These are phyloP conservation scores for Akanthomyces muscarius DNA, from an alignment of 2,329 filamentous ascomycete genomes.

Conservation along the genomic window DNA sequence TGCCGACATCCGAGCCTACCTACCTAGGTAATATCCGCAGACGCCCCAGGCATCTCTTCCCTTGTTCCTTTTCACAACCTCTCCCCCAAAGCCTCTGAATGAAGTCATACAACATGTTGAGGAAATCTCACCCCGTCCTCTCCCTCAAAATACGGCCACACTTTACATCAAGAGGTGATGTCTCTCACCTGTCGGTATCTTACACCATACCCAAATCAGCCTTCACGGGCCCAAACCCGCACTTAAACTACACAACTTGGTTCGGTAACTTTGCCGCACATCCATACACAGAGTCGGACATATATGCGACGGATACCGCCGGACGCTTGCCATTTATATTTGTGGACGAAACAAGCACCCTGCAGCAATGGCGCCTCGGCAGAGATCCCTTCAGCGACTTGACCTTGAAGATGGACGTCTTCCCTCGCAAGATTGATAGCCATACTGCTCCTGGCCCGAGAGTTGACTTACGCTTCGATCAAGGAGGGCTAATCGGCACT, in stretches of 20 bases:
- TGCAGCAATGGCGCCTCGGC: conserved; percentile 19
- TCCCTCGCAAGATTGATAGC: conserved; percentile 17
- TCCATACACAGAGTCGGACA: conserved; percentile 13
- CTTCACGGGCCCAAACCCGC: conserved; percentile 4
- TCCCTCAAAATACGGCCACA: conserved; percentile 11
- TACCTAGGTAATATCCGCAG: conserved; percentile 1
- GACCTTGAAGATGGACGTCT: conserved; percentile 18
- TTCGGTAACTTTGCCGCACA: conserved; percentile 14
- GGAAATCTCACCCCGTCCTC: not conserved
- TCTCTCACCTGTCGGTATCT: conserved; percentile 14
- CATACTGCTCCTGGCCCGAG: conserved; percentile 18
- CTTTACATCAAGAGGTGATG: conserved; percentile 7
- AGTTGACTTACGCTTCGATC: conserved; percentile 18
- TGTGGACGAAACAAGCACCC: conserved; percentile 16
- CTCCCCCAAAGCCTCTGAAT: not conserved
- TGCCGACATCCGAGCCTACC: conserved; percentile 12
- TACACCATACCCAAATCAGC: conserved; percentile 14
- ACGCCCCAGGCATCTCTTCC: conserved; percentile 11
- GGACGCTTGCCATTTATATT: conserved; percentile 19
- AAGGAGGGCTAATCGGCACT: conserved; percentile 13
- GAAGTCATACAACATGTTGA: not conserved
- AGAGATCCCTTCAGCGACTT: conserved; percentile 19
- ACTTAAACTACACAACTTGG: conserved; percentile 15
- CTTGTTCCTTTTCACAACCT: not conserved
- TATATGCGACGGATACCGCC: conserved; percentile 14